These are phyloP conservation scores for Diaporthe sp. DNA, from an alignment of 2,329 filamentous ascomycete genomes.

Conservation along the genomic window DNA sequence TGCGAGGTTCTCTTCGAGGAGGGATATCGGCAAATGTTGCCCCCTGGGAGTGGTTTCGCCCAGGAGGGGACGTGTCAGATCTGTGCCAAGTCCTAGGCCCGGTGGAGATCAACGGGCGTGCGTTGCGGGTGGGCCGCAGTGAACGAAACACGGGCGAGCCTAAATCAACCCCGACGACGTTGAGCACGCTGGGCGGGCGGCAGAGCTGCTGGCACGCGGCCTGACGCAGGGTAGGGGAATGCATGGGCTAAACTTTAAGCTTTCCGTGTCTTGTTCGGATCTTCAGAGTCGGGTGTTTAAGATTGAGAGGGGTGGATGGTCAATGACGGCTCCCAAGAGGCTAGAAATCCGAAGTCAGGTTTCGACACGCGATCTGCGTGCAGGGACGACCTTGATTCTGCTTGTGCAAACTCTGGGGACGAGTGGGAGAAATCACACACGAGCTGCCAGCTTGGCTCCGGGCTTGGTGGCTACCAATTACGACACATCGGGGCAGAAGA, in stretches of 20 bases:
- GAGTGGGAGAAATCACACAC: background rate
- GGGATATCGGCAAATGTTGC: slow-evolving; percentile 25
- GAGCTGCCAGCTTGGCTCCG: slow-evolving; percentile 14
- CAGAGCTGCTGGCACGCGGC: background rate
- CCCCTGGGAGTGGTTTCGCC: slow-evolving; percentile 6
- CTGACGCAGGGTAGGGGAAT: background rate
- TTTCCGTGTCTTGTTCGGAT: slow-evolving; percentile 26
- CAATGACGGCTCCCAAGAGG: slow-evolving; percentile 23
- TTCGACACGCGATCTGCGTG: slow-evolving; percentile 4
- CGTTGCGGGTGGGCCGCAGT: slow-evolving; percentile 12
- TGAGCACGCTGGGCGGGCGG: background rate
- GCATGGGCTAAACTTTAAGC: background rate
- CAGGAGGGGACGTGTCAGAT: slow-evolving; percentile 10
- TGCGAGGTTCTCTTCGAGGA: background rate
- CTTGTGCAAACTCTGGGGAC: slow-evolving; percentile 1
- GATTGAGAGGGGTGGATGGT: slow-evolving; percentile 13
- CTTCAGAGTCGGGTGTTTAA: slow-evolving; percentile 28
- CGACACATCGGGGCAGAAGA: background rate
- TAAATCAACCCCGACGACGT: slow-evolving; percentile 9
- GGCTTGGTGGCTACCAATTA: slow-evolving; percentile 16
- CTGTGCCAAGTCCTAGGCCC: slow-evolving; percentile 26
- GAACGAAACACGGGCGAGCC: slow-evolving; percentile 32
- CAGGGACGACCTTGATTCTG: slow-evolving; percentile 22
- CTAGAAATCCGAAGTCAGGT: slow-evolving; percentile 3
- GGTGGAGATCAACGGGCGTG: slow-evolving; percentile 26